Conservation (phyloP, 2,329 filamentous ascomycete species). For the Onygenales sp. region DNA sequence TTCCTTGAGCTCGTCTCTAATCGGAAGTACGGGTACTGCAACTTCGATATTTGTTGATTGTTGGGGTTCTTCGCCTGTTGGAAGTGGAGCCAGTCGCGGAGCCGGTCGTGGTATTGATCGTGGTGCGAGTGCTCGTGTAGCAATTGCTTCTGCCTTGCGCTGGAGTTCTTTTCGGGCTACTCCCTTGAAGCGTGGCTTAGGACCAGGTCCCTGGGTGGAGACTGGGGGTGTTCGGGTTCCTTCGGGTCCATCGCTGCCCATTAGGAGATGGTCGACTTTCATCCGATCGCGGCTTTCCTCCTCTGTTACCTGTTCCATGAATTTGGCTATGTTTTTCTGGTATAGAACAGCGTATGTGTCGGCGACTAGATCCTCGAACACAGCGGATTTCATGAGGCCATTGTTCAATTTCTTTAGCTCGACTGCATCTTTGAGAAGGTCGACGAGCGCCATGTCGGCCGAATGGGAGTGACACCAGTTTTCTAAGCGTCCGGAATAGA, state of each 20-base stretch:
- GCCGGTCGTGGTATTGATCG: conserved; percentile 7
- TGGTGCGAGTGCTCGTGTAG: conserved; percentile 24
- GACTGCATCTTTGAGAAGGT: conserved; percentile 55
- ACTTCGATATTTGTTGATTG: background rate
- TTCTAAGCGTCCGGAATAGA: conserved; percentile 50
- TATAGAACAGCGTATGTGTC: conserved; percentile 67
- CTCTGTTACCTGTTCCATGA: conserved; percentile 31
- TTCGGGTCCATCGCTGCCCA: conserved; percentile 22
- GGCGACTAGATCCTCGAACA: conserved; percentile 87
- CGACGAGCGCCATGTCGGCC: conserved; percentile 42
- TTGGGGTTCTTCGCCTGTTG: conserved; percentile 6
- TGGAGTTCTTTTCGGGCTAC: conserved; percentile 52
- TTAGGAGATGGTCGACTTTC: conserved; percentile 38
- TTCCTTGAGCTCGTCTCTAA: conserved; percentile 38
- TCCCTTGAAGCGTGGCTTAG: conserved; percentile 41
- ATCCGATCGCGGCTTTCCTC: conserved; percentile 39
- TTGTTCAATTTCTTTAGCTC: conserved; percentile 74
- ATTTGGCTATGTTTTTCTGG: conserved; percentile 28
- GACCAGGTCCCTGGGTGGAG: conserved; percentile 13
- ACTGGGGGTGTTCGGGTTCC: conserved; percentile 6
- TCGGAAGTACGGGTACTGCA: conserved; percentile 20
- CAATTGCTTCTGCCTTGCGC: conserved; percentile 49
- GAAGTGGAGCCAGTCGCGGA: background rate
- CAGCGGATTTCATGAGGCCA: conserved; percentile 71
- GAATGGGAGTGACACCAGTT: conserved; percentile 45